Evolutionary conservation across 257 asterid species (phyloP), one percentile per base, ranked within the genome.

Genomic region (Ballota nigra): DNA sequence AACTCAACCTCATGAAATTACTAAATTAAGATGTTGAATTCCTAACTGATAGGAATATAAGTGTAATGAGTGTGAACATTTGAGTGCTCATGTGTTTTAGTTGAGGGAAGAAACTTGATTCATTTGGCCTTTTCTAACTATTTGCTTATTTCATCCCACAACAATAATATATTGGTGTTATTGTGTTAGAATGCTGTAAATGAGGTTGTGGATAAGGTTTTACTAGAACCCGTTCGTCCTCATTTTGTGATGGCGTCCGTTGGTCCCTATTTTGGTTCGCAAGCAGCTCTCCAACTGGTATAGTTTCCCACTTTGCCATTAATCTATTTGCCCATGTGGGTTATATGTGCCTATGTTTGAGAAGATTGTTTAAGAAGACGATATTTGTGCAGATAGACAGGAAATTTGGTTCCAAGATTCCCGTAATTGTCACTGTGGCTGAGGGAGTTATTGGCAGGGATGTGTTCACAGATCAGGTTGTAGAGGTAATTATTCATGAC

Each of bases 231-330:
- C 8, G 77, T 85, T 67, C 91, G 88, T 43, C 98, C 98, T 15
- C 91, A 92, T 68, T 92, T 92, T 16, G 94, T 83, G n/a, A 73
- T 91, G 60, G 98, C 84, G 20, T 86, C 91, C 4, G 58, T 89
- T 71, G 85, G 91, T 38, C 89, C 91, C 43, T 29, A 56, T 16
- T 86, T 79, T 66, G 41, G 68, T 80, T 63, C 83, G 80, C n/a
- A 52, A 69, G 67, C 40, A 4, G 90, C 88, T 60, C 85, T 83
- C 59, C 51, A 71, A 36, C 89, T 86, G 67, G 96, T 92, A 83
- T 41, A 47, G 24, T 61, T 66, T 41, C 56, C 33, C 57, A 12
- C 66, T 29, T 63, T 22, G 31, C 15, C 51, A 64, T 62, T 34
- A 0, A n/a, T 23, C 24, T 71, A 41, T 33, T 5, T 47, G 26